A percentile compares a stretch with the other conserved stretches of the same genome.
phyloP scores from a whole-genome alignment of 169 alveolate species.

The Plasmodium falciparum region DNA sequence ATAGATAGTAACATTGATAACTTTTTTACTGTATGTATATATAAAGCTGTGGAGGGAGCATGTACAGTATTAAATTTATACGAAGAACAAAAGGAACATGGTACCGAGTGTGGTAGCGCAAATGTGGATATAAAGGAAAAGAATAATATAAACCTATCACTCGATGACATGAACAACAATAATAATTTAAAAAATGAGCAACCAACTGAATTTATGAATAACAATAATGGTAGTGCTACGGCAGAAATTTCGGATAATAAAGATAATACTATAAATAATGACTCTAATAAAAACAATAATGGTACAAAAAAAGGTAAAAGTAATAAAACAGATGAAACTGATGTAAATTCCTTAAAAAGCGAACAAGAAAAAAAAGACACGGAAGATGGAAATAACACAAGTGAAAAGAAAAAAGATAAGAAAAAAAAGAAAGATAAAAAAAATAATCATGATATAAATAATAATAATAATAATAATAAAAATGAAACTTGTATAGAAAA shows the following conservation, averaged over 20 bases:
- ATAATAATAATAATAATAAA: not conserved
- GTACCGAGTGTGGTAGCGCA: too few species aligned
- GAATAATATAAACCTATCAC: not conserved
- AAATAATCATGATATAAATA: constrained; percentile 5
- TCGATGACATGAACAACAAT: constrained; percentile 2
- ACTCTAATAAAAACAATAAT: not conserved
- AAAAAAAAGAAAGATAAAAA: constrained; percentile 13
- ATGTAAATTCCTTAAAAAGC: not conserved
- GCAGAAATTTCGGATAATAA: not conserved
- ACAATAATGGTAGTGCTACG: not conserved
- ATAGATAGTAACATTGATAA: constrained; percentile 91
- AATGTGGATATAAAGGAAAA: not conserved
- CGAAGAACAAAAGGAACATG: not conserved
- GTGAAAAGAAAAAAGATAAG: not conserved
- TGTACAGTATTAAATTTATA: constrained; percentile 7
- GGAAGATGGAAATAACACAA: not conserved
- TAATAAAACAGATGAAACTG: not conserved
- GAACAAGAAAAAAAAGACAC: not conserved
- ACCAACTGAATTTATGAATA: not conserved
- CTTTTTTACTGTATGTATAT: constrained; percentile 89
- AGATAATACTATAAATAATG: not conserved
- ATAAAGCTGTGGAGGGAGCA: constrained; percentile 83
- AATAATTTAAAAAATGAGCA: not conserved
- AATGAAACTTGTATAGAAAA: not conserved
- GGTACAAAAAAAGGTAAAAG: not conserved